These are phyloP conservation scores for Spinellus fusiger DNA, from an alignment of 192 early-diverging fungal species.

Conservation along the genomic window DNA sequence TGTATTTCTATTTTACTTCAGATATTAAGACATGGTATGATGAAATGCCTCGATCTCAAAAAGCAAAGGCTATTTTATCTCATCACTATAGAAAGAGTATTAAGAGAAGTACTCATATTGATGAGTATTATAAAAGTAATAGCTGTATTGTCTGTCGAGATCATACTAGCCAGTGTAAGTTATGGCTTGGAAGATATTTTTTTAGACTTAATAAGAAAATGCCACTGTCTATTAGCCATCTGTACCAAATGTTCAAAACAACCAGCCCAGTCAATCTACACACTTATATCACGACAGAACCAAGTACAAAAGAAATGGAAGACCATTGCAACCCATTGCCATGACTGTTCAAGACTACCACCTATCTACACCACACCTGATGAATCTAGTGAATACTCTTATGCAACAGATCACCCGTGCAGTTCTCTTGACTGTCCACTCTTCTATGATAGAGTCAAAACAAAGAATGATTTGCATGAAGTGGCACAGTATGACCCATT, in stretches of 20 bases:
- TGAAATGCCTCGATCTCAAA: conserved; percentile 60
- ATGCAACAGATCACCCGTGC: conserved; percentile 41
- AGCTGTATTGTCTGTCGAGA: conserved; percentile 59
- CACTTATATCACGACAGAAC: conserved; percentile 5
- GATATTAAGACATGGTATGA: conserved; percentile 69
- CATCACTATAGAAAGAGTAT: conserved; percentile 13
- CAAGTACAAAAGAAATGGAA: conserved; percentile 34
- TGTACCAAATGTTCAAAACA: conserved; percentile 8
- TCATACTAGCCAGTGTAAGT: conserved; percentile 37
- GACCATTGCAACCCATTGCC: conserved; percentile 38
- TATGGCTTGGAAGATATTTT: not conserved
- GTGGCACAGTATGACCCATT: conserved; percentile 11
- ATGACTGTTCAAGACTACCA: conserved; percentile 42
- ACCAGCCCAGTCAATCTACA: not conserved
- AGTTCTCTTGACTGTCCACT: conserved; percentile 58
- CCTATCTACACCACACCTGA: not conserved
- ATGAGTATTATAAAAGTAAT: conserved; percentile 62
- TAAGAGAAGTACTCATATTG: conserved; percentile 42
- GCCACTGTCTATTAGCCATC: conserved; percentile 1
- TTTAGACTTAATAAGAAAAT: not conserved
- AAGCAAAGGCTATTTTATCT: conserved; percentile 37
- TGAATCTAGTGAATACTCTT: conserved; percentile 13
- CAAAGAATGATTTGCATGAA: conserved; percentile 14
- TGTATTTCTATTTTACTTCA: not conserved
- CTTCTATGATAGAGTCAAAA: conserved; percentile 35